Conservation (phyloP, 176 grass and related monocot species). For the Zea luxurians region DNA sequence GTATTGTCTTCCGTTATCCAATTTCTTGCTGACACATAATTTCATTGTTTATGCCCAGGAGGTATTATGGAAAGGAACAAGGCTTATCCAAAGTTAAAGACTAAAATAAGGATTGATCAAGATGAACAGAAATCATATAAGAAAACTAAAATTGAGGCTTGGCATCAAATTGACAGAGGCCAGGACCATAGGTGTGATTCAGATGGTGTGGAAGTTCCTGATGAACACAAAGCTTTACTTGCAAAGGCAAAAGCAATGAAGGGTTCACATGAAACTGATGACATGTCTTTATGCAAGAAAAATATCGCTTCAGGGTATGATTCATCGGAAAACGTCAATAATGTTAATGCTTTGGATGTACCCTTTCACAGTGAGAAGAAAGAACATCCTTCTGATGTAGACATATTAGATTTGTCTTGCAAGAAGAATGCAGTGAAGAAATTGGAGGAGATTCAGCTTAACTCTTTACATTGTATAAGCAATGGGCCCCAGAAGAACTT, state of each 20-base stretch:
- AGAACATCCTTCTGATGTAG: too few species aligned
- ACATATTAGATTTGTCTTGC: too few species aligned
- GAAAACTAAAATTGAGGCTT: constrained; percentile 57
- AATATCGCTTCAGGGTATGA: not conserved
- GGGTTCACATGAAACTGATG: not conserved
- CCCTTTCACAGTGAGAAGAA: too few species aligned
- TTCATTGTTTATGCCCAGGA: constrained; percentile 29
- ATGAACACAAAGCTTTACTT: constrained; percentile 31
- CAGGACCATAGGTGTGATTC: constrained; percentile 32
- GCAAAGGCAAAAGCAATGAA: constrained; percentile 40
- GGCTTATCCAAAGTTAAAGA: not conserved
- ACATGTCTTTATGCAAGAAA: too few species aligned
- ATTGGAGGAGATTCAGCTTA: too few species aligned
- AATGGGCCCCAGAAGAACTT: too few species aligned
- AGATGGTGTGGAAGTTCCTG: constrained; percentile 28
- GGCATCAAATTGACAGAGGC: constrained; percentile 44
- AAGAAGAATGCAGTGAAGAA: too few species aligned
- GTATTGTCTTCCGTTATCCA: constrained; percentile 21
- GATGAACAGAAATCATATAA: constrained; percentile 57
- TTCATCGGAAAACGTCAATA: not conserved
- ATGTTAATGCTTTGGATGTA: too few species aligned
- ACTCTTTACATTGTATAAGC: too few species aligned
- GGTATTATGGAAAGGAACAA: not conserved
- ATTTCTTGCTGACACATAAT: constrained; percentile 28
- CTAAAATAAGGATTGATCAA: constrained; percentile 55